Evolutionary conservation across 2,329 filamentous ascomycete genomes (phyloP), one percentile per base, ranked within the genome.

Genomic region (Fusarium newnesense): DNA sequence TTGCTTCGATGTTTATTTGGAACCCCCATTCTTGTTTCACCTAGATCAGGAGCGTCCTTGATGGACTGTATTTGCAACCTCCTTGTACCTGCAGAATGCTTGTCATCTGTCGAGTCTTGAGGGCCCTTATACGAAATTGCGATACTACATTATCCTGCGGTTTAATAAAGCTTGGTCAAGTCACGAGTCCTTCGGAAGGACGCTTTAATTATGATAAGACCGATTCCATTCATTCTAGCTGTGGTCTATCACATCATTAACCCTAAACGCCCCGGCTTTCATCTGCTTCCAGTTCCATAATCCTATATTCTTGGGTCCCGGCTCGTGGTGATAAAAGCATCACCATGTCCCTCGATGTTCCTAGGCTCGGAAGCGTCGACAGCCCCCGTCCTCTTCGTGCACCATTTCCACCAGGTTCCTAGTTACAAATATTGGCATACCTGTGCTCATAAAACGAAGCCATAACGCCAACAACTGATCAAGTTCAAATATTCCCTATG

Each of bases 191-290:
- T 57, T 32, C 16, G 8, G 26, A 19, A 26, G 39, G n/a, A 67
- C 30, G n/a, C 32, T 15, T 19, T 36, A n/a, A n/a, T n/a, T n/a
- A n/a, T n/a, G 52, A 60, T 61, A 43, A 59, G 60, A 67, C 54
- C 68, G 61, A 26, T 73, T 54, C 44, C 62, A 61, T 73, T 73
- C 72, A 74, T 72, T 74, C 72, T 75, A 74, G 60, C 56, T 67
- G 24, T 64, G 57, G 49, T 68, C 60, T 69, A 54, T 60, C 57
- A 70, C 37, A 46, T 56, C 61, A 39, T 58, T 16, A 28, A 26
- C 58, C 26, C 34, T 37, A 53, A 66, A 70, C 39, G 43, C 60
- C 57, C 59, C 39, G 39, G 18, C 52, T 37, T 28, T 56, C 54
- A 18, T 53, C 19, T 16, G 37, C 36, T 58, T 30, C 50, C 34